Percentiles rank a stretch among this genome's conserved stretches.
phyloP scores from a whole-genome alignment of 345 rosid genomes.

The Reutealis trisperma region DNA sequence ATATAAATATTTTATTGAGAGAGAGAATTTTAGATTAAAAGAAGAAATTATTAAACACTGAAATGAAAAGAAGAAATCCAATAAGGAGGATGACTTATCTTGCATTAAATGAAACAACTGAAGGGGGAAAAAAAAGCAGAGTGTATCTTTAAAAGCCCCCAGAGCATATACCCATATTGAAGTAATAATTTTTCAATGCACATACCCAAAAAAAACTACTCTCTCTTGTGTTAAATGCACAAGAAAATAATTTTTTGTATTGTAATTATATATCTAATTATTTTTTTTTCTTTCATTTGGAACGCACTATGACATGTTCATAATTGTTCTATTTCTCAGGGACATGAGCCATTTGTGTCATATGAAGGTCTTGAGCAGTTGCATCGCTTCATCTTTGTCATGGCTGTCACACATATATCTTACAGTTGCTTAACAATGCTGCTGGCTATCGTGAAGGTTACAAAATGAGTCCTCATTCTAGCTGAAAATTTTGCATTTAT shows the following conservation, averaged over 20 bases:
- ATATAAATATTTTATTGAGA: no score
- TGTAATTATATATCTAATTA: neutral
- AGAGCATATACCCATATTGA: neutral
- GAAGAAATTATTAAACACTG: neutral
- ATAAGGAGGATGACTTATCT: neutral
- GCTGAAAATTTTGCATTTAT: constrained; percentile 7
- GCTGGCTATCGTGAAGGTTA: constrained; percentile 91
- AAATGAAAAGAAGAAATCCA: neutral
- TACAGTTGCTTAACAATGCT: constrained; percentile 98
- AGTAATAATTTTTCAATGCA: no score
- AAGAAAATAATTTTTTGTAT: no score
- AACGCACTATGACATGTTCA: neutral
- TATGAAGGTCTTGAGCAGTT: constrained; percentile 88
- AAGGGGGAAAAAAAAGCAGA: no score
- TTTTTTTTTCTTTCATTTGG: neutral
- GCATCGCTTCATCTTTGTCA: constrained; percentile 97
- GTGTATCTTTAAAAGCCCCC: neutral
- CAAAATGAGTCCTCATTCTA: neutral
- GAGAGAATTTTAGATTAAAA: neutral
- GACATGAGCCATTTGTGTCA: constrained; percentile 86
- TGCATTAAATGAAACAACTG: neutral
- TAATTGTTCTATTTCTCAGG: constrained; percentile 48
- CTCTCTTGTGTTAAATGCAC: neutral
- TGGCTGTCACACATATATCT: constrained; percentile 92
- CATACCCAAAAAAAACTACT: no score